Conservation (phyloP, 768 basidiomycete genomes). For the Aureoboletus auriporus region DNA sequence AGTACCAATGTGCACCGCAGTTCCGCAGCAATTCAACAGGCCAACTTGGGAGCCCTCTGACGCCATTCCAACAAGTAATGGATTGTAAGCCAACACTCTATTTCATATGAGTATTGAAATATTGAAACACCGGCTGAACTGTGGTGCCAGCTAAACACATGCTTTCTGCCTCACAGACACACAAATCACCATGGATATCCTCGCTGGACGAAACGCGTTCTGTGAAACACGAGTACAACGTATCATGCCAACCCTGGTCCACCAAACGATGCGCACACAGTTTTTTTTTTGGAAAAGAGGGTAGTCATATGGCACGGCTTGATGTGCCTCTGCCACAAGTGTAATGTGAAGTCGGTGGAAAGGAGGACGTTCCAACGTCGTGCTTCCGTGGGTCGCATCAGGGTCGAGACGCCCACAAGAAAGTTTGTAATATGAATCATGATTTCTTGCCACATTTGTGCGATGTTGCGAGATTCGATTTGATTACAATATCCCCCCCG, state of each 20-base stretch:
- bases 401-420: no score
- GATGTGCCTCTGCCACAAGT: constrained; percentile 14
- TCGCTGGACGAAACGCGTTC: not conserved
- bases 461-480: constrained; percentile 3
- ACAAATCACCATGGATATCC: not conserved
- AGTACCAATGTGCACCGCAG: no score
- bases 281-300: not conserved
- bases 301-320: not conserved
- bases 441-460: not conserved
- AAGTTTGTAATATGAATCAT: constrained; percentile 3
- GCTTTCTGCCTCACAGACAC: no score
- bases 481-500: no score
- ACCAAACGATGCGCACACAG: not conserved
- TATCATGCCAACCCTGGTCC: not conserved
- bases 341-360: constrained; percentile 10
- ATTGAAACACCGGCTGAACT: no score
- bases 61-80: no score
- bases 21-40: no score
- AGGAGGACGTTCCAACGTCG: not conserved
- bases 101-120: no score
- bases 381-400: no score
- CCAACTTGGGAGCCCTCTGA: no score
- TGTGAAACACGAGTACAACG: not conserved
- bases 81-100: no score
- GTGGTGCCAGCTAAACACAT: no score